These are phyloP conservation scores for Shiraia sp. DNA, from an alignment of 2,329 filamentous ascomycete species.

Conservation along the genomic window DNA sequence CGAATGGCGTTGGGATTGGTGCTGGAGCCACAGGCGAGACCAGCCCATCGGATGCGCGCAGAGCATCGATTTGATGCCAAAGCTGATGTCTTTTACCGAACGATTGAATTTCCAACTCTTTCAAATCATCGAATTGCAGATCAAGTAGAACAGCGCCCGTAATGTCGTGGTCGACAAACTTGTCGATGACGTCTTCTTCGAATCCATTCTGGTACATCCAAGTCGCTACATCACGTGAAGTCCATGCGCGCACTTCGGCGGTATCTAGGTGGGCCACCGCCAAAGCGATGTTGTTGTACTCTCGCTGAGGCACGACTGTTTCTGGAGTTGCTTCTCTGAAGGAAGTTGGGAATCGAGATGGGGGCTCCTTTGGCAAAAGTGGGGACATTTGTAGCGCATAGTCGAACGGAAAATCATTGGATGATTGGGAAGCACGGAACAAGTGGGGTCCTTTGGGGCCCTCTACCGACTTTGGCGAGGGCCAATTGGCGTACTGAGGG, in stretches of 20 bases:
- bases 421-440: constrained; percentile 72
- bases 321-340: constrained; percentile 45
- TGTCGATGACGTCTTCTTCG: constrained; percentile 75
- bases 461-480: constrained; percentile 68
- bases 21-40: constrained; percentile 45
- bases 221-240: constrained; percentile 75
- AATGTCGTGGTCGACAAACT: constrained; percentile 91
- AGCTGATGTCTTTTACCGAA: constrained; percentile 80
- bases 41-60: constrained; percentile 57
- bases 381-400: constrained; percentile 71
- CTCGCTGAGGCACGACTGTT: constrained; percentile 41
- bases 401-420: constrained; percentile 58
- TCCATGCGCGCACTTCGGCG: constrained; percentile 67
- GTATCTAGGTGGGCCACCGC: constrained; percentile 62
- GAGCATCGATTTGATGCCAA: constrained; percentile 76
- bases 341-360: constrained; percentile 47
- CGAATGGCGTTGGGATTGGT: constrained; percentile 54
- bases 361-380: constrained; percentile 66
- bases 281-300: constrained; percentile 58
- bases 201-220: constrained; percentile 87
- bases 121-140: constrained; percentile 86
- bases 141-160: constrained; percentile 84
- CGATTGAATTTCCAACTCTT: constrained; percentile 78
- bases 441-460: constrained; percentile 86
- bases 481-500: constrained; percentile 63